Evolutionary conservation across 1,284 basidiomycete genomes (phyloP).

Genomic region (Trichosporon inkin): DNA sequence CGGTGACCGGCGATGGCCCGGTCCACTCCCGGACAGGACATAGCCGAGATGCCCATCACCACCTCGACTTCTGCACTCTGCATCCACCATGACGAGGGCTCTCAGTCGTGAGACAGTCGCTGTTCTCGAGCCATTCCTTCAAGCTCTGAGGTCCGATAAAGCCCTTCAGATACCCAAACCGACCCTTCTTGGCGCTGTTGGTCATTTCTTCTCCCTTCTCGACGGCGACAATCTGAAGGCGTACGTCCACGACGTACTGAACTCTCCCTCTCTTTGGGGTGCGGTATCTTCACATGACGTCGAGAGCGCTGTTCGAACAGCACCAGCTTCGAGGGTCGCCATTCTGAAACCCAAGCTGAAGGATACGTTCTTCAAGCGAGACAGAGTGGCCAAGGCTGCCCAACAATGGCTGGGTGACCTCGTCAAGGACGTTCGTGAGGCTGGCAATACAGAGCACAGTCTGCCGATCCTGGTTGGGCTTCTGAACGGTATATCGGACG

Average conservation of each 20-base stretch:
- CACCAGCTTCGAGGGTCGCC: slow-evolving; percentile 7
- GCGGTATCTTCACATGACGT: slow-evolving; percentile 6
- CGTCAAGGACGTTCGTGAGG: slow-evolving; percentile 7
- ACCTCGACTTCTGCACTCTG: neutral
- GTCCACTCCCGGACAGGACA: neutral
- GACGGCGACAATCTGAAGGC: slow-evolving; percentile 20
- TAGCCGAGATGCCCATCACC: slow-evolving; percentile 7
- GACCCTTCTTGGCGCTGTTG: slow-evolving; percentile 37
- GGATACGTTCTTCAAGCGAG: slow-evolving; percentile 18
- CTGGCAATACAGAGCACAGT: neutral
- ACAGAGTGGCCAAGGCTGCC: slow-evolving; percentile 17
- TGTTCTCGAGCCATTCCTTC: slow-evolving; percentile 31
- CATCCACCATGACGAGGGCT: slow-evolving; percentile 4
- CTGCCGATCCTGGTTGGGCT: slow-evolving; percentile 20
- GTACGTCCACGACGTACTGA: slow-evolving; percentile 24
- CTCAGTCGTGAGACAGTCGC: slow-evolving; percentile 14
- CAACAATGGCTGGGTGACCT: slow-evolving; percentile 16
- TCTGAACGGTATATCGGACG: slow-evolving; percentile 27
- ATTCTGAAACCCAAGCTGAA: slow-evolving; percentile 12
- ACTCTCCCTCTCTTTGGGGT: slow-evolving; percentile 31
- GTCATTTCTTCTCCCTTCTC: slow-evolving; percentile 38
- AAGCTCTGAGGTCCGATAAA: slow-evolving; percentile 22
- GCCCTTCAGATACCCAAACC: slow-evolving; percentile 28
- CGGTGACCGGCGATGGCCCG: neutral
- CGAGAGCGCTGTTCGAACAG: slow-evolving; percentile 12